phyloP scores from a whole-genome alignment of 2,329 filamentous ascomycete genomes.

The Xylaria sp. region DNA sequence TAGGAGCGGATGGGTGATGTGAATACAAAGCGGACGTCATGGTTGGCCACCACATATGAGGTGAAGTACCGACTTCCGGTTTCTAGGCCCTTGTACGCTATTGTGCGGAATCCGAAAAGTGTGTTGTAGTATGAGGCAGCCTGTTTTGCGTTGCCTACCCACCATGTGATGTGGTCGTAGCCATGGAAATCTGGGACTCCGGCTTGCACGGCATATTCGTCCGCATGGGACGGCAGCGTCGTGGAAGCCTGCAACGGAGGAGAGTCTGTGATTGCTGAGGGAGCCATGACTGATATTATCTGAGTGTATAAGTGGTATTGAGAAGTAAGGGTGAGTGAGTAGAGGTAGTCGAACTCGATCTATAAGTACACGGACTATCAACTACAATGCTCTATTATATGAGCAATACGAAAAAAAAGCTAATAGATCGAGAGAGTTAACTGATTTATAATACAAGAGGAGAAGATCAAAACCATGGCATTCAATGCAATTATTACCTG shows the following conservation, averaged over 20 bases:
- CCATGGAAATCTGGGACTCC: slow-evolving; percentile 73
- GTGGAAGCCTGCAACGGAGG: slow-evolving; percentile 57
- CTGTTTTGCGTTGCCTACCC: slow-evolving; percentile 96
- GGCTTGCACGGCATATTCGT: slow-evolving; percentile 64
- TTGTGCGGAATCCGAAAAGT: slow-evolving; percentile 83
- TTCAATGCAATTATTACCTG: slow-evolving; percentile 14
- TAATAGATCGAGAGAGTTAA: not conserved
- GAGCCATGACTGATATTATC: slow-evolving; percentile 61
- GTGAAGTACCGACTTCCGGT: slow-evolving; percentile 84
- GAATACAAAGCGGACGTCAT: slow-evolving; percentile 82
- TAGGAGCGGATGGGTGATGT: slow-evolving; percentile 79
- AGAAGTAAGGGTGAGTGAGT: not conserved
- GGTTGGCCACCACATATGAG: slow-evolving; percentile 85
- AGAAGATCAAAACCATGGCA: not conserved
- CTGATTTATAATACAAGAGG: slow-evolving; percentile 19
- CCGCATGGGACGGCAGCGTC: slow-evolving; percentile 55
- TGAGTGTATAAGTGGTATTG: slow-evolving; percentile 2
- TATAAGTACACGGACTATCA: slow-evolving; percentile 17
- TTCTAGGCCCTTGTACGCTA: slow-evolving; percentile 89
- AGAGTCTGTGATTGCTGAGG: slow-evolving; percentile 65
- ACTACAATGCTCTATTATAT: not conserved
- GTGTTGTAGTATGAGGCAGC: slow-evolving; percentile 88
- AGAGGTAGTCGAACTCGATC: slow-evolving; percentile 1
- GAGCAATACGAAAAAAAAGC: not conserved
- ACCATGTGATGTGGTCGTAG: slow-evolving; percentile 96